phyloP scores from a whole-genome alignment of 495 filamentous ascomycete species.

The Apiosordaria backusii region DNA sequence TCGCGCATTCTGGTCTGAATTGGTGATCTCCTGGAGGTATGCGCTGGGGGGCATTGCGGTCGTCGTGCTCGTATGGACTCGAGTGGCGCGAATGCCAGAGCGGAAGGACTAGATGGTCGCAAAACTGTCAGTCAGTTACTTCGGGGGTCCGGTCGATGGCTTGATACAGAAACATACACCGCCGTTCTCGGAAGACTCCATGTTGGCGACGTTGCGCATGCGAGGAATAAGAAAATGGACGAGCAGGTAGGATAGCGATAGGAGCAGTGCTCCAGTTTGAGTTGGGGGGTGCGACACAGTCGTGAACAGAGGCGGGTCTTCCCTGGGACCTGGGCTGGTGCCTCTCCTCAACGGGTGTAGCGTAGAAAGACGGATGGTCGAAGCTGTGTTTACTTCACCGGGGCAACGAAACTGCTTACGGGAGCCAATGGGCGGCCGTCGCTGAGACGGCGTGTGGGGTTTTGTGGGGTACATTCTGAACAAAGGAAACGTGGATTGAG shows the following conservation, averaged over 20 bases:
- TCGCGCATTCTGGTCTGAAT: constrained; percentile 67
- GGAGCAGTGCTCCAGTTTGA: constrained; percentile 31
- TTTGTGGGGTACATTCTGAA: not conserved
- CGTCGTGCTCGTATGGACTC: constrained; percentile 13
- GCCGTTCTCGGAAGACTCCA: constrained; percentile 43
- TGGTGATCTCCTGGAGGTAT: constrained; percentile 44
- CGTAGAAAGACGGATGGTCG: constrained; percentile 19
- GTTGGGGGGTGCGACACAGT: constrained; percentile 29
- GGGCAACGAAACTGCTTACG: constrained; percentile 22
- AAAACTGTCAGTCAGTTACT: constrained; percentile 10
- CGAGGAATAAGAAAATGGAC: constrained; percentile 29
- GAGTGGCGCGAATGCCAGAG: constrained; percentile 24
- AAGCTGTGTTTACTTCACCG: constrained; percentile 27
- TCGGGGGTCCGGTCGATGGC: constrained; percentile 15
- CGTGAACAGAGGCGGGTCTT: constrained; percentile 21
- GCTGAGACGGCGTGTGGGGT: not conserved
- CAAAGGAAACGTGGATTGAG: not conserved
- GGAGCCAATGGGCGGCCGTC: constrained; percentile 13
- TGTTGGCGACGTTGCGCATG: constrained; percentile 31
- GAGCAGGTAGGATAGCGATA: constrained; percentile 32
- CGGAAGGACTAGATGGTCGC: constrained; percentile 7
- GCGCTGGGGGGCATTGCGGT: constrained; percentile 4
- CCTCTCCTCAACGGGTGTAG: constrained; percentile 31
- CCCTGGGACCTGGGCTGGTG: constrained; percentile 11
- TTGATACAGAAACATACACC: constrained; percentile 13